phyloP scores from a whole-genome alignment of 176 grass and related monocot genomes.

The Ensete ventricosum region DNA sequence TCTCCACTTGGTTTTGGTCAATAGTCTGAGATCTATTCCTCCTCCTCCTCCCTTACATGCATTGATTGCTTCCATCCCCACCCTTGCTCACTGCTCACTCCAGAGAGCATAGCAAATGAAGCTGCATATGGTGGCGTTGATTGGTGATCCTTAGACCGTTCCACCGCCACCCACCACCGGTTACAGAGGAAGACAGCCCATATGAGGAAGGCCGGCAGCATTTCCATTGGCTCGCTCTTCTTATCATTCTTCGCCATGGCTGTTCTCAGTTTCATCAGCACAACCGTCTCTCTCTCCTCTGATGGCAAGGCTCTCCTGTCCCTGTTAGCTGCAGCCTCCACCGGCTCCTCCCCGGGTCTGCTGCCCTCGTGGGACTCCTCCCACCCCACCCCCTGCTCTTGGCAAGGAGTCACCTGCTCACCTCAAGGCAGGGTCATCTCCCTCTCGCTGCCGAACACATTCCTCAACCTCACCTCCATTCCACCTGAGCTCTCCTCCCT shows the following conservation, averaged over 20 bases:
- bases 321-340: neutral
- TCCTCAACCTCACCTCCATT: conserved; percentile 78
- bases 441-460: conserved; percentile 72
- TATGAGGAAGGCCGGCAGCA: neutral
- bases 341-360: conserved; percentile 24
- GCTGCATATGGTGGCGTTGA: neutral
- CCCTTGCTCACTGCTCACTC: no score
- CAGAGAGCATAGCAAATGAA: no score
- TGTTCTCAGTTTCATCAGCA: neutral
- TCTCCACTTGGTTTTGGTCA: no score
- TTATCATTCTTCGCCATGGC: neutral
- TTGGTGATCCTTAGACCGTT: neutral
- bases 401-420: conserved; percentile 90
- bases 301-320: conserved; percentile 20
- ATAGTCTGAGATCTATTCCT: no score
- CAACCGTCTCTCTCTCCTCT: conserved; percentile 6
- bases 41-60: no score
- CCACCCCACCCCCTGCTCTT: conserved; percentile 60
- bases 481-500: conserved; percentile 54
- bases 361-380: conserved; percentile 79
- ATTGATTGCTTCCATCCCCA: no score
- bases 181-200: neutral
- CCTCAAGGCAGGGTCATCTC: conserved; percentile 72
- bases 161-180: neutral
- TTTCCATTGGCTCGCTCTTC: neutral